Evolutionary conservation across 495 filamentous ascomycete species (phyloP).

Genomic region (Tuber borchii): DNA sequence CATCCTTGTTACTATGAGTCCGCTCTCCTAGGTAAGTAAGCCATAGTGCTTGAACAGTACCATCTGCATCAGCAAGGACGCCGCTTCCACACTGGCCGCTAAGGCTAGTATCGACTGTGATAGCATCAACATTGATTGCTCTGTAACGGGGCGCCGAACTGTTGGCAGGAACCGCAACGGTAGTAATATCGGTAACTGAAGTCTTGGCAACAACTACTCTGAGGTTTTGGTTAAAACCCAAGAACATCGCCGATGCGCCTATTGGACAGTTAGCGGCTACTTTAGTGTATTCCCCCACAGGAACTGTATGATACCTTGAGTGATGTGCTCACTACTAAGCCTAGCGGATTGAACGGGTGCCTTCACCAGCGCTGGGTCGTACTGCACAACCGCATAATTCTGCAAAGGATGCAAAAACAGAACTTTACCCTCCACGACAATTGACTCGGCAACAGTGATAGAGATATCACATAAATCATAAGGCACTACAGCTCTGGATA

Average conservation of each 20-base stretch:
- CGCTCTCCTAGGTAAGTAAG: conserved; percentile 93
- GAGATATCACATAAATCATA: conserved; percentile 95
- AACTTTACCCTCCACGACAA: conserved; percentile 88
- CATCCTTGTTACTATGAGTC: conserved; percentile 69
- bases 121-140: conserved; percentile 93
- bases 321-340: conserved; percentile 72
- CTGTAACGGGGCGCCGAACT: conserved; percentile 85
- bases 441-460: conserved; percentile 89
- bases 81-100: conserved; percentile 91
- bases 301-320: conserved; percentile 55
- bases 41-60: conserved; percentile 90
- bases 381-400: conserved; percentile 93
- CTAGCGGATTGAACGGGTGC: conserved; percentile 86
- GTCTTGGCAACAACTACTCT: conserved; percentile 91
- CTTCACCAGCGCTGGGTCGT: conserved; percentile 84
- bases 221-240: conserved; percentile 94
- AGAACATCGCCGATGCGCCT: conserved; percentile 81
- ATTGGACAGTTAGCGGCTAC: conserved; percentile 4
- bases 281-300: neutral
- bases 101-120: conserved; percentile 90
- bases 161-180: conserved; percentile 92
- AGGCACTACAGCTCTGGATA: conserved; percentile 86
- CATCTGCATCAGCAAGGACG: conserved; percentile 81
- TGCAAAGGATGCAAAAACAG: conserved; percentile 97
- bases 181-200: conserved; percentile 92